These are phyloP conservation scores for Candida ipomoeae DNA, from an alignment of 805 yeast species.

Conservation along the genomic window DNA sequence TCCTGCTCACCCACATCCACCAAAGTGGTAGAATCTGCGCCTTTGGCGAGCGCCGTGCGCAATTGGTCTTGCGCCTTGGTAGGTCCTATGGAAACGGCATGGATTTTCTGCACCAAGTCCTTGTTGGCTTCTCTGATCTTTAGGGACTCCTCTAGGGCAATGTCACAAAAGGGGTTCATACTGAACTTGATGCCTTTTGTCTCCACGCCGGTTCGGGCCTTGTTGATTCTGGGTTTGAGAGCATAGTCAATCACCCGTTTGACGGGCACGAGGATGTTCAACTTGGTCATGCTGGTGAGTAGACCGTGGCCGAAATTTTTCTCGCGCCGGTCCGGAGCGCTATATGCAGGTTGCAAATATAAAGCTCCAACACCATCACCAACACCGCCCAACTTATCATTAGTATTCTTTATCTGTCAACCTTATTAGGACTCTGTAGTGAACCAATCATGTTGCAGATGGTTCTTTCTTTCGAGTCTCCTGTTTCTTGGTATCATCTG, in stretches of 20 bases:
- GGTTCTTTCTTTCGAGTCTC: too few species aligned
- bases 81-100: constrained; percentile 90
- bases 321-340: constrained; percentile 2
- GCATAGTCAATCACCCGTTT: constrained; percentile 95
- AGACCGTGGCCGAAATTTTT: constrained; percentile 3
- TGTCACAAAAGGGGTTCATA: constrained; percentile 96
- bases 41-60: constrained; percentile 90
- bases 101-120: constrained; percentile 69
- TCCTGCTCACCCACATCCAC: constrained; percentile 70
- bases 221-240: constrained; percentile 86
- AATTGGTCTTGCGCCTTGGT: constrained; percentile 81
- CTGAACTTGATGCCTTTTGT: constrained; percentile 87
- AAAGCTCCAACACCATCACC: too few species aligned
- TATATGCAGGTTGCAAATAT: constrained; percentile 7
- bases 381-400: too few species aligned
- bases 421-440: too few species aligned
- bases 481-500: too few species aligned
- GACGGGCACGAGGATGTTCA: constrained; percentile 84
- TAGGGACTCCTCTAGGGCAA: constrained; percentile 94
- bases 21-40: constrained; percentile 82
- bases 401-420: too few species aligned
- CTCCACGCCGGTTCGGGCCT: constrained; percentile 78
- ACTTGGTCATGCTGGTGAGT: constrained; percentile 32
- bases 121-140: constrained; percentile 66
- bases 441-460: too few species aligned